phyloP scores from a whole-genome alignment of 75 land plant genomes.

The Pinus taeda region DNA sequence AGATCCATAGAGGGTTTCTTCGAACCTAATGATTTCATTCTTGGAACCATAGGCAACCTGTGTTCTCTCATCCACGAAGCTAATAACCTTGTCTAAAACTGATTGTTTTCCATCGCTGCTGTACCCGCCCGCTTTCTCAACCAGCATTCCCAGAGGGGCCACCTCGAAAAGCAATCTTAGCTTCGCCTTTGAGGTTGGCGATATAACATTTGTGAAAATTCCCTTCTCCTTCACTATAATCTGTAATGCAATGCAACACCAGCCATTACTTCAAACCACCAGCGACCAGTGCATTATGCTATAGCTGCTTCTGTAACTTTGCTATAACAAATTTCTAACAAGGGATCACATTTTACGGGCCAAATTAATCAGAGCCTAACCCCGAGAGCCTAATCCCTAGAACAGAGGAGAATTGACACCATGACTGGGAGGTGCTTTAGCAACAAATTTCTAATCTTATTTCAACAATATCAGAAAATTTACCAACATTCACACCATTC shows the following conservation, averaged over 20 bases:
- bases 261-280: neutral
- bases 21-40: conserved; percentile 94
- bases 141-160: conserved; percentile 79
- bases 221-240: conserved; percentile 98
- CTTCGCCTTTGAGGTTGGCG: conserved; percentile 91
- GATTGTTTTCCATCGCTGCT: conserved; percentile 93
- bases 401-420: too few species aligned
- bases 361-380: too few species aligned
- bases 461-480: too few species aligned
- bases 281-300: too few species aligned
- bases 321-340: too few species aligned
- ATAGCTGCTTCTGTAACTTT: too few species aligned
- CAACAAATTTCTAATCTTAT: too few species aligned
- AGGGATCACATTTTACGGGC: too few species aligned
- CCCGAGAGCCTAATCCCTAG: too few species aligned
- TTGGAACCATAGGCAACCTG: conserved; percentile 98
- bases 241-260: conserved; percentile 28
- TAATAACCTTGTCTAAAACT: conserved; percentile 77
- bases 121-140: conserved; percentile 95
- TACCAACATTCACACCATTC: too few species aligned
- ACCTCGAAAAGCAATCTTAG: conserved; percentile 93
- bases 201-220: conserved; percentile 91
- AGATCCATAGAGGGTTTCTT: conserved; percentile 86
- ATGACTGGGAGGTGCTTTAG: too few species aligned
- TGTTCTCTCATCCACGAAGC: conserved; percentile 78